These are phyloP conservation scores for Metschnikowia kunwiensis DNA, from an alignment of 805 yeast species.

Conservation along the genomic window DNA sequence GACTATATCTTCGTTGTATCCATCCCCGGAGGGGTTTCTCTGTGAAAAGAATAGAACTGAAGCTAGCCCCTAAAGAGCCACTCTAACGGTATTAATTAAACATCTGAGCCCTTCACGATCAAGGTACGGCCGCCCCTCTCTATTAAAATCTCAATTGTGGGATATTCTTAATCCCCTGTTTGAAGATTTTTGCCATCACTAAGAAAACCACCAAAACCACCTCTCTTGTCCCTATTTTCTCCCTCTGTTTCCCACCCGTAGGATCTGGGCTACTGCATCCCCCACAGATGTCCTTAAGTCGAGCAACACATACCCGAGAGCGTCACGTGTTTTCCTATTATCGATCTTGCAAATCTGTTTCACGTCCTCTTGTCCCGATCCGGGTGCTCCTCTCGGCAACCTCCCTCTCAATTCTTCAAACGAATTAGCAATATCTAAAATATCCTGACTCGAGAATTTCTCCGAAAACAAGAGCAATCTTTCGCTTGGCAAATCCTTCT, in stretches of 20 bases:
- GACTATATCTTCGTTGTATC: no score
- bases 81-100: no score
- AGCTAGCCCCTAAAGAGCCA: no score
- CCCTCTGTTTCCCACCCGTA: conserved; percentile 31
- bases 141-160: neutral
- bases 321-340: conserved; percentile 32
- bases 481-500: conserved; percentile 17
- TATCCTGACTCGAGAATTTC: conserved; percentile 30
- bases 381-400: conserved; percentile 44
- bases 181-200: no score
- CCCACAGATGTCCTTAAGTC: conserved; percentile 37
- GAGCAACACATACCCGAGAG: conserved; percentile 40
- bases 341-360: conserved; percentile 26
- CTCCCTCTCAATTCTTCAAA: conserved; percentile 34
- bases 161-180: no score
- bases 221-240: no score
- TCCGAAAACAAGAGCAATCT: conserved; percentile 25
- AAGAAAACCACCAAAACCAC: no score
- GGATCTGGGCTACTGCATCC: conserved; percentile 43
- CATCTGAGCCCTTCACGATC: no score
- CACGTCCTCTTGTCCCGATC: conserved; percentile 24
- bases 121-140: no score
- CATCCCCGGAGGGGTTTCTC: no score
- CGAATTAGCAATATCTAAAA: conserved; percentile 40
- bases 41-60: no score